phyloP scores from a whole-genome alignment of 1,139 yeast species.

The Geotrichum fermentans region DNA sequence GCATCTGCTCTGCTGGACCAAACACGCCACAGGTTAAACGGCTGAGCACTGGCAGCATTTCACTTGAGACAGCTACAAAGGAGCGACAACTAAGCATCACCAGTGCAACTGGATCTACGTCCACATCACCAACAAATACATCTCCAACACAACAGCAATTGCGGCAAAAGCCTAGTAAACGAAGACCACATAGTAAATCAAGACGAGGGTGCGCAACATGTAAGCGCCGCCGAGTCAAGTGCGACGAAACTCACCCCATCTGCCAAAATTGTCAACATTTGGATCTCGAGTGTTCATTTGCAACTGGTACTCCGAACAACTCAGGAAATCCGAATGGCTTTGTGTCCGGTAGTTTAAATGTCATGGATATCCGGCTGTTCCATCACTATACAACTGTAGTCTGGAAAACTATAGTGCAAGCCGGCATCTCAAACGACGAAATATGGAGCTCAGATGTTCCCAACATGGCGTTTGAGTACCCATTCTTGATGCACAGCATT shows the following conservation, averaged over 20 bases:
- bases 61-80: too few relatives aligned
- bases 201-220: conserved; percentile 86
- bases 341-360: conserved; percentile 42
- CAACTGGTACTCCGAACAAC: conserved; percentile 7
- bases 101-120: background rate
- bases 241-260: conserved; percentile 79
- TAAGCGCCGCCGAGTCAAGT: conserved; percentile 81
- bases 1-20: background rate
- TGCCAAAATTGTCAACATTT: conserved; percentile 76
- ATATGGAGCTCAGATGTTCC: conserved; percentile 90
- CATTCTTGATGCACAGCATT: conserved; percentile 86
- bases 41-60: too few relatives aligned
- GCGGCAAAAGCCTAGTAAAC: conserved; percentile 26
- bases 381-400: conserved; percentile 84
- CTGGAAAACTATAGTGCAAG: conserved; percentile 80
- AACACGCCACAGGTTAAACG: too few relatives aligned
- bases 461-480: conserved; percentile 78
- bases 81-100: too few relatives aligned
- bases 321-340: background rate
- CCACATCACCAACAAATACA: background rate
- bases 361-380: conserved; percentile 74
- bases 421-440: conserved; percentile 81
- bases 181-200: conserved; percentile 67
- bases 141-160: background rate
- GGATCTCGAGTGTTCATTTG: conserved; percentile 60